These are phyloP conservation scores for Moringa oleifera DNA, from an alignment of 345 rosid species.

Conservation along the genomic window DNA sequence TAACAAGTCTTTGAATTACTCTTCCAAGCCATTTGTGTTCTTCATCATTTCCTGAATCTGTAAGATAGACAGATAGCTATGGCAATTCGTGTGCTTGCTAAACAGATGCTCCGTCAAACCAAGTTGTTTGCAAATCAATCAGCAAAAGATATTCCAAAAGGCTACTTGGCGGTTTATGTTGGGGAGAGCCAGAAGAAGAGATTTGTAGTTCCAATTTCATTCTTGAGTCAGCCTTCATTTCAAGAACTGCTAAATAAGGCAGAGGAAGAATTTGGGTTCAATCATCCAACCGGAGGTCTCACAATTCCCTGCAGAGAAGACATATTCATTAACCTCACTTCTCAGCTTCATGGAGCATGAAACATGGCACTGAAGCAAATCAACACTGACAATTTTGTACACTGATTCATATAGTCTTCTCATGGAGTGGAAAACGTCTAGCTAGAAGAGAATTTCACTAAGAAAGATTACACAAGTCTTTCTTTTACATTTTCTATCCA, in stretches of 20 bases:
- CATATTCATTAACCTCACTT: slow-evolving; percentile 24
- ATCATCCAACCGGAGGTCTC: slow-evolving; percentile 37
- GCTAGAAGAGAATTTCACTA: no score
- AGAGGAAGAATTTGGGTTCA: slow-evolving; percentile 37
- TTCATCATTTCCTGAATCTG: background rate
- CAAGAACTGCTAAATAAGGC: slow-evolving; percentile 31
- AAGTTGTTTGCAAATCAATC: slow-evolving; percentile 1
- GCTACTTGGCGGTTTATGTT: slow-evolving; percentile 32
- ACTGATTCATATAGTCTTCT: no score
- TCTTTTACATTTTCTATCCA: no score
- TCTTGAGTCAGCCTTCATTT: slow-evolving; percentile 31
- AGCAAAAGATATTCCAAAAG: slow-evolving; percentile 22
- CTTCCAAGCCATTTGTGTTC: background rate
- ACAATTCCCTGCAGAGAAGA: slow-evolving; percentile 35
- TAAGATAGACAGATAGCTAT: background rate
- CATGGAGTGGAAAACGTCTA: no score
- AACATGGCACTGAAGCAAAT: background rate
- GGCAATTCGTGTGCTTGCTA: slow-evolving; percentile 10
- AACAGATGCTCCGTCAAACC: slow-evolving; percentile 4
- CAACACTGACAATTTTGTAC: background rate
- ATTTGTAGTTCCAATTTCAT: slow-evolving; percentile 28
- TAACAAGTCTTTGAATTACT: background rate
- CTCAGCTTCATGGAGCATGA: slow-evolving; percentile 17
- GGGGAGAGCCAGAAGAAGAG: slow-evolving; percentile 32
- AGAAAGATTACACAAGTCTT: no score